These are phyloP conservation scores for Epichloe elymi DNA, from an alignment of 2,329 filamentous ascomycete genomes.

Conservation along the genomic window DNA sequence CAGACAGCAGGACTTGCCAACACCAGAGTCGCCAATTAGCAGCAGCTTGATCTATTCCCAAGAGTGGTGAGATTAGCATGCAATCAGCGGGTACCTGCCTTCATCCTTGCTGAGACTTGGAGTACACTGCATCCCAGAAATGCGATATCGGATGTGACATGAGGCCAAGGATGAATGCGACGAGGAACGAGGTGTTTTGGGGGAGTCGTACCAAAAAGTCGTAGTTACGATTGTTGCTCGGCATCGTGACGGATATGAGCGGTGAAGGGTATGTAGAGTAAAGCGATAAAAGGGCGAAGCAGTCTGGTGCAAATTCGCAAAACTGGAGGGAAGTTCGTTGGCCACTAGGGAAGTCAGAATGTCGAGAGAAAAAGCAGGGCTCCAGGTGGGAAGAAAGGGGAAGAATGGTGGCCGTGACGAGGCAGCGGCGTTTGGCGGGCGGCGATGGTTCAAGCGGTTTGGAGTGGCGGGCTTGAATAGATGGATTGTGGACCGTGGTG, in stretches of 20 bases:
- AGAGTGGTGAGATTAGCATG: conserved; percentile 6
- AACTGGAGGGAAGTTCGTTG: background rate
- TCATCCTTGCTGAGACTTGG: background rate
- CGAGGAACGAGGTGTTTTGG: conserved; percentile 9
- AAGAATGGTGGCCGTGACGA: conserved; percentile 4
- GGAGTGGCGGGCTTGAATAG: background rate
- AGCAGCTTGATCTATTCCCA: conserved; percentile 75
- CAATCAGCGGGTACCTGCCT: background rate
- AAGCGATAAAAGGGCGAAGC: background rate
- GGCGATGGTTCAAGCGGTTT: conserved; percentile 4
- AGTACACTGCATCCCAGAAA: background rate
- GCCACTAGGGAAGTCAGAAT: background rate
- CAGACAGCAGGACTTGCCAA: conserved; percentile 94
- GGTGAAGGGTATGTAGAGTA: conserved; percentile 1
- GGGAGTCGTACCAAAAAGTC: conserved; percentile 74
- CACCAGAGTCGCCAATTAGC: conserved; percentile 90
- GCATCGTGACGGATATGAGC: conserved; percentile 49
- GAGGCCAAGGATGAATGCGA: background rate
- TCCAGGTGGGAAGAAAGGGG: conserved; percentile 3
- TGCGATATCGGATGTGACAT: background rate
- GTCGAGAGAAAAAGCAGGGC: conserved; percentile 1
- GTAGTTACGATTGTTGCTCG: conserved; percentile 95
- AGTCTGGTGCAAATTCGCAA: background rate
- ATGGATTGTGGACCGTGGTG: too few species aligned
- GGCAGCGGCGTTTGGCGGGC: conserved; percentile 5